Conservation (phyloP, 768 basidiomycete species). For the Psilocybe azurescens region DNA sequence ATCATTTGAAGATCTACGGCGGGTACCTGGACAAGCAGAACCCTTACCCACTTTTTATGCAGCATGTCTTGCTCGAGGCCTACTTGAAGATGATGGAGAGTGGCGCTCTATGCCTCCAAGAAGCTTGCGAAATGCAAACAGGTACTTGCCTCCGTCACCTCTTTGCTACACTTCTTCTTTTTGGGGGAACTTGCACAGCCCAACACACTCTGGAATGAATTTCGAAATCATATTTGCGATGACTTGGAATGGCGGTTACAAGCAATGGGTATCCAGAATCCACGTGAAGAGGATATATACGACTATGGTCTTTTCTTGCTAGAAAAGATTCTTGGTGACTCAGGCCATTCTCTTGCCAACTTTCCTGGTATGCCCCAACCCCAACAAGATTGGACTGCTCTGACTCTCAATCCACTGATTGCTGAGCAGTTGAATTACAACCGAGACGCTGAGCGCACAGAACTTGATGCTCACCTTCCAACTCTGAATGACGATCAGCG, state of each 20-base stretch:
- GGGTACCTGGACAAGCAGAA: slow-evolving; percentile 21
- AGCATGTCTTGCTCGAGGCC: slow-evolving; percentile 45
- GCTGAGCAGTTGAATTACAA: slow-evolving; percentile 39
- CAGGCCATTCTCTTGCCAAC: slow-evolving; percentile 27
- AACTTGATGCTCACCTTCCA: slow-evolving; percentile 8
- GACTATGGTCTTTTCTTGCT: slow-evolving; percentile 46
- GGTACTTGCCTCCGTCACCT: slow-evolving; percentile 39
- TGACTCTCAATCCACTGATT: slow-evolving; percentile 32
- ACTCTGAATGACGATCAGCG: slow-evolving; percentile 34
- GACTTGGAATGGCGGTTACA: slow-evolving; percentile 29
- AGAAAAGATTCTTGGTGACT: slow-evolving; percentile 27
- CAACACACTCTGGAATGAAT: slow-evolving; percentile 41
- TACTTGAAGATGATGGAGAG: slow-evolving; percentile 54
- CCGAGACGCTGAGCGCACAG: not conserved
- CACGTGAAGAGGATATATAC: slow-evolving; percentile 34
- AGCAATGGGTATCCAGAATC: slow-evolving; percentile 30
- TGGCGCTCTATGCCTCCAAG: slow-evolving; percentile 42
- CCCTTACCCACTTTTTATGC: slow-evolving; percentile 36
- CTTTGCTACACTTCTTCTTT: slow-evolving; percentile 42
- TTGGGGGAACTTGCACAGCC: slow-evolving; percentile 38
- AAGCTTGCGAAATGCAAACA: slow-evolving; percentile 41
- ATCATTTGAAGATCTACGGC: slow-evolving; percentile 30
- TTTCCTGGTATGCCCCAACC: slow-evolving; percentile 37
- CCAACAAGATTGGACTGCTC: slow-evolving; percentile 31
- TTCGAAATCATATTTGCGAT: slow-evolving; percentile 43